Evolutionary conservation across 1,284 basidiomycete species (phyloP).

Genomic region (Rhodotorula sp.): DNA sequence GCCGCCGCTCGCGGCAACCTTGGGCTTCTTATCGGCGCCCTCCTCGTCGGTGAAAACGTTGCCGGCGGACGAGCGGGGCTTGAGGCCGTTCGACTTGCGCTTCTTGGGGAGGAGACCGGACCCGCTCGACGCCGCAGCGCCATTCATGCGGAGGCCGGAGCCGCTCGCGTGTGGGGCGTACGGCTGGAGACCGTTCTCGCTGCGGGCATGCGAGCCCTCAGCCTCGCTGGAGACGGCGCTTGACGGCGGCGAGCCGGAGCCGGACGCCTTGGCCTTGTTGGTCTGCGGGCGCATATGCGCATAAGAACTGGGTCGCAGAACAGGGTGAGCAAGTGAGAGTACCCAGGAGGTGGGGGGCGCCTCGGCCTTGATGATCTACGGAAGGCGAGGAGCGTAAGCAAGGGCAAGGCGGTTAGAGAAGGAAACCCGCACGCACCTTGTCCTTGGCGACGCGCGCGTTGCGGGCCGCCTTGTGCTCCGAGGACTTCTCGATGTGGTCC

Average conservation of each 20-base stretch:
- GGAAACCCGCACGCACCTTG: not conserved
- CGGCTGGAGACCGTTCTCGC: not conserved
- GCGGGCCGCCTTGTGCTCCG: conserved; percentile 5
- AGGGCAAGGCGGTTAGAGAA: not conserved
- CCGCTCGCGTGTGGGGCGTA: conserved; percentile 2
- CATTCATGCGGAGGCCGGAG: not conserved
- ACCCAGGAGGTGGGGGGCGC: conserved; percentile 7
- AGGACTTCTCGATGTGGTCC: conserved; percentile 12
- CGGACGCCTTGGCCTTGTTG: not conserved
- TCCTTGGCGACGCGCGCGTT: conserved; percentile 9
- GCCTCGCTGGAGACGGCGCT: not conserved
- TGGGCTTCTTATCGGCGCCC: conserved; percentile 24
- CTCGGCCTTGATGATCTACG: conserved; percentile 12
- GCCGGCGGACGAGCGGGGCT: conserved; percentile 7
- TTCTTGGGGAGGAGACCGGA: conserved; percentile 14
- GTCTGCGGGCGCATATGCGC: not conserved
- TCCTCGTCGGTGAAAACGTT: conserved; percentile 12
- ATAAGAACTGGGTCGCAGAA: not conserved
- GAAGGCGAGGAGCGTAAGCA: not conserved
- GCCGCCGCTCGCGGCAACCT: not conserved
- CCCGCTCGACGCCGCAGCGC: not conserved
- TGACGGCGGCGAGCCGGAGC: not conserved
- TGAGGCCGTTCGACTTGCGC: conserved; percentile 10
- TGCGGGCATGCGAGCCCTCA: not conserved
- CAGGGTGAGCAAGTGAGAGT: not conserved